Evolutionary conservation across 2,329 filamentous ascomycete species (phyloP), one percentile per base, ranked within the genome.

Genomic region (Diaporthe citriasiana): DNA sequence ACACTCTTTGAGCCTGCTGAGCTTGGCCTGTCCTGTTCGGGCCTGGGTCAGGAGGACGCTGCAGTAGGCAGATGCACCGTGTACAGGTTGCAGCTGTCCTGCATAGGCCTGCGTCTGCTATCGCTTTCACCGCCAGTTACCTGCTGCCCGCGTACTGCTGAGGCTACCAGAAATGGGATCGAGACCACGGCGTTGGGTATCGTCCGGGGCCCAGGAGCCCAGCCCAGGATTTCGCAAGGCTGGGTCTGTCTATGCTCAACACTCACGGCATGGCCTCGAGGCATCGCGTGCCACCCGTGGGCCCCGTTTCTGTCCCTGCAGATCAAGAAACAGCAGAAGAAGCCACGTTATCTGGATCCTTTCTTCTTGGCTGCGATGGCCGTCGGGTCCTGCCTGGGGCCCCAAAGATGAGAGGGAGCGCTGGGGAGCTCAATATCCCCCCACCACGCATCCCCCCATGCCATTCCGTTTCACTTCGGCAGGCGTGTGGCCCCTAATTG

Each of bases 391-490:
- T 56, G 72, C 53, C 60, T 47, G 27, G 60, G 60, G 42, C 10
- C 60, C 45, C 63, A 66, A 51, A 68, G 45, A 68, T 68, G 63
- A 68, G 63, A 68, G 47, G 63, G 63, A 68, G 30, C 63, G 19
- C 35, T 45, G 63, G 63, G 63, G 63, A 68, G 33, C 63, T 68
- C 33, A 38, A 40, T 63, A n/a, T 12, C 45, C 63, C 63, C 60
- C 47, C 45, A 68, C 63, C 63, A 53, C 47, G 8, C 22, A 51
- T 53, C 33, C 47, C 60, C 63, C 73, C 70, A 74, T 68, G 70
- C 38, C 45, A 27, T 74, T 74, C 73, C 65, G 73, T 74, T 74
- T 74, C 73, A 74, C 70, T 42, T 73, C 25, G 59, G 38, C 40
- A 51, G 55, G 45, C 70, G 13, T 65, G 40, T 38, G 22, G 4